These are phyloP conservation scores for Globisporangium carolinianum DNA, from an alignment of 352 stramenopile genomes.

Conservation along the genomic window DNA sequence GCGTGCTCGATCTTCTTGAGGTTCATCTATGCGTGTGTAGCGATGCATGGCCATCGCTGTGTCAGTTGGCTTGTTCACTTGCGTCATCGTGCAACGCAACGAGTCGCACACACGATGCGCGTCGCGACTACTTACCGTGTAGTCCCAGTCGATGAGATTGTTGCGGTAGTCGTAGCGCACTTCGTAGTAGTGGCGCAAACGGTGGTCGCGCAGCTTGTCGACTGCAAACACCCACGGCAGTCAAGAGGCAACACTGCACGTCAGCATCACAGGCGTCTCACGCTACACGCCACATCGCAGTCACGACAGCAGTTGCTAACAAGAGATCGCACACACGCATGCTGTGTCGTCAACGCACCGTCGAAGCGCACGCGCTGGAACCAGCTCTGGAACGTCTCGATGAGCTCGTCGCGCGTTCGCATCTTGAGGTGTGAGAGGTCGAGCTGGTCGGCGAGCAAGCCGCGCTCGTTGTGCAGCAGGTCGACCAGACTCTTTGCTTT, in stretches of 20 bases:
- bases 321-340: background rate
- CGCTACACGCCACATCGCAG: too few species aligned
- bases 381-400: constrained; percentile 85
- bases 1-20: constrained; percentile 81
- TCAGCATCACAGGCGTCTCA: too few species aligned
- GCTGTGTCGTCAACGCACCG: constrained; percentile 18
- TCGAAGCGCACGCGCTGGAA: constrained; percentile 63
- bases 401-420: constrained; percentile 83
- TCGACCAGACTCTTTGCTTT: constrained; percentile 62
- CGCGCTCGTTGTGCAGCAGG: constrained; percentile 65
- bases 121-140: constrained; percentile 46
- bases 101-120: too few species aligned
- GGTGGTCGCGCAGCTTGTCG: constrained; percentile 72
- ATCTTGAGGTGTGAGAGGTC: constrained; percentile 88
- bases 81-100: background rate
- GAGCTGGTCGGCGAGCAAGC: constrained; percentile 50
- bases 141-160: constrained; percentile 95
- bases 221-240: constrained; percentile 27
- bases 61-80: background rate
- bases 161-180: constrained; percentile 90
- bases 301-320: too few species aligned
- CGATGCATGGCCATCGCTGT: background rate
- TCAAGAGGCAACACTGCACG: background rate
- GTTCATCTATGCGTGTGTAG: constrained; percentile 40
- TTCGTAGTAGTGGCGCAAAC: constrained; percentile 88